Percentiles rank a stretch among this genome's conserved stretches.
Conservation (phyloP, 805 yeast genomes). For the Kodamaea jinghongensis region DNA sequence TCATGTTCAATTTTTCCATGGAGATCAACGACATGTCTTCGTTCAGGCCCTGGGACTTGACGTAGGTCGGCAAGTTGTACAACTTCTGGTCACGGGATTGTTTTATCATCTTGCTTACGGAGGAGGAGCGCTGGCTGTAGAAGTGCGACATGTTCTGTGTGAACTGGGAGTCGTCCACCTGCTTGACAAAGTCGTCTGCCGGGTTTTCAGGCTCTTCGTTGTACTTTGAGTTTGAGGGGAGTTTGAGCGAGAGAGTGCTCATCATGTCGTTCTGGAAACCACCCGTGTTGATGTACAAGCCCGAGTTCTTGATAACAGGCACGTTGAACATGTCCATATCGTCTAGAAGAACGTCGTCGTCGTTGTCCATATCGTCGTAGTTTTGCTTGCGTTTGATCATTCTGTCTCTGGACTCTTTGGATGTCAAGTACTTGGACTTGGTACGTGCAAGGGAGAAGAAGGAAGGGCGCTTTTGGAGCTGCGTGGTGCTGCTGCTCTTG, state of each 20-base stretch:
- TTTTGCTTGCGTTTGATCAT: slow-evolving; percentile 35
- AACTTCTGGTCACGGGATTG: slow-evolving; percentile 29
- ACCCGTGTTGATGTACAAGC: slow-evolving; percentile 16
- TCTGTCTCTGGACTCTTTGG: slow-evolving; percentile 39
- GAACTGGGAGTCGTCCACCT: slow-evolving; percentile 32
- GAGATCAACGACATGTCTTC: slow-evolving; percentile 64
- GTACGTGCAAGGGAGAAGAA: slow-evolving; percentile 25
- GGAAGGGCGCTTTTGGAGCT: slow-evolving; percentile 8
- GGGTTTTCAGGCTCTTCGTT: too few relatives aligned
- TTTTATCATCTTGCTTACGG: slow-evolving; percentile 33
- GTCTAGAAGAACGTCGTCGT: slow-evolving; percentile 36
- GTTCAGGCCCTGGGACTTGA: slow-evolving; percentile 41
- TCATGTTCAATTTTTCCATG: slow-evolving; percentile 51
- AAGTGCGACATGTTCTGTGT: slow-evolving; percentile 36
- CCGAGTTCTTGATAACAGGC: slow-evolving; percentile 38
- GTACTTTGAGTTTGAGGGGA: slow-evolving; percentile 12
- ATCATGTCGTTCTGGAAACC: slow-evolving; percentile 28
- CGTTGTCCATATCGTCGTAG: slow-evolving; percentile 43
- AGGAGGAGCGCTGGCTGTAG: slow-evolving; percentile 34
- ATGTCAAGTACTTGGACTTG: slow-evolving; percentile 33
- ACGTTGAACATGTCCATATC: slow-evolving; percentile 44
- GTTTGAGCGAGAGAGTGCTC: slow-evolving; percentile 12
- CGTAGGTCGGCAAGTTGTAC: slow-evolving; percentile 37
- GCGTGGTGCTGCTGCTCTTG: slow-evolving; percentile 2
- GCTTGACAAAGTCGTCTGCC: slow-evolving; percentile 2